phyloP scores from a whole-genome alignment of 148 eudicot genomes.

The Rhododendron molle region DNA sequence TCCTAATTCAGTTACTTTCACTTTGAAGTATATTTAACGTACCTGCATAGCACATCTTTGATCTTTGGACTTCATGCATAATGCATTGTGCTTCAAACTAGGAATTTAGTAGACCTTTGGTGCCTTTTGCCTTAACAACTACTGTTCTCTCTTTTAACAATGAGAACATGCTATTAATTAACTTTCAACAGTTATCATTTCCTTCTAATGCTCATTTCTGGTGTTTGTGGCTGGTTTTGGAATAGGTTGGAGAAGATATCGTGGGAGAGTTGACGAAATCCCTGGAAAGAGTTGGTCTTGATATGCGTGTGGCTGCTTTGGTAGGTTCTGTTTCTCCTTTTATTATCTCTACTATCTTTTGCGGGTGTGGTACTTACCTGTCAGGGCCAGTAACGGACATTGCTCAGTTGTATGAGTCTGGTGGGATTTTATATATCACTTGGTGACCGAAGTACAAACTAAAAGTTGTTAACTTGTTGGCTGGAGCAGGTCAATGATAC shows the following conservation, averaged over 20 bases:
- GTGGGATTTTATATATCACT: not conserved
- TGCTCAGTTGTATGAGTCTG: not conserved
- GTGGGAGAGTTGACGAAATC: slow-evolving; percentile 82
- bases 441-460: not conserved
- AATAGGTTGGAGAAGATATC: slow-evolving; percentile 79
- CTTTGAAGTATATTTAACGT: not conserved
- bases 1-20: not conserved
- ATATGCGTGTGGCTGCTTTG: slow-evolving; percentile 96
- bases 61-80: not conserved
- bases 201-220: not conserved
- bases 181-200: not conserved
- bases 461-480: not conserved
- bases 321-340: slow-evolving; percentile 30
- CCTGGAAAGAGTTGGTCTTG: slow-evolving; percentile 68
- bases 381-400: not conserved
- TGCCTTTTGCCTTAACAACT: not conserved
- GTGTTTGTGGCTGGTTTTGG: slow-evolving; percentile 7
- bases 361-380: not conserved
- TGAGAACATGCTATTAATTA: not conserved
- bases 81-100: not conserved
- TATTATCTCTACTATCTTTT: not conserved
- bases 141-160: not conserved
- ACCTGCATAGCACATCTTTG: not conserved
- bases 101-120: not conserved
- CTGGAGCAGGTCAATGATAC: slow-evolving; percentile 87